Percentiles rank a stretch among this genome's conserved stretches.
These are phyloP conservation scores for Colletotrichum orchidophilum DNA, from an alignment of 2,329 filamentous ascomycete species.

Conservation along the genomic window DNA sequence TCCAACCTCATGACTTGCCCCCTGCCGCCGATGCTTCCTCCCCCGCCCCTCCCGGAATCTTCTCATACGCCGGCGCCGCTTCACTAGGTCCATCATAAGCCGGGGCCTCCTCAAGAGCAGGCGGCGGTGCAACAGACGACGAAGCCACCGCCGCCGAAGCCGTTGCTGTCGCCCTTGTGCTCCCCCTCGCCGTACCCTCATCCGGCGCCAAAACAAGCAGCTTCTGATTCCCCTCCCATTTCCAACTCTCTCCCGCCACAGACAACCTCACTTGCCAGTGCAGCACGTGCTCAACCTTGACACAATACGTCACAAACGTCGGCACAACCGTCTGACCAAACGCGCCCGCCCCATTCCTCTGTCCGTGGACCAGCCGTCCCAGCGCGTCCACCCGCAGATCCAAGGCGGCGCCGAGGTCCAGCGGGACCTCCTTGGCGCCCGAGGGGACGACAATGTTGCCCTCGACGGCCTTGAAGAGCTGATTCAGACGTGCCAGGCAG, in stretches of 20 bases:
- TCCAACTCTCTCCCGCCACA: not conserved
- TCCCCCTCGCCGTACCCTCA: not conserved
- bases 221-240: not conserved
- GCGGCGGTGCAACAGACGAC: not conserved
- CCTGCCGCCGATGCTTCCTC: not conserved
- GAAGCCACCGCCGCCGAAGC: not conserved
- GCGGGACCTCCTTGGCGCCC: not conserved
- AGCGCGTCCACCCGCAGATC: not conserved
- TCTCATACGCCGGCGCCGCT: conserved; percentile 13
- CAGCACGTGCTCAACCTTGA: not conserved
- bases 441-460: not conserved
- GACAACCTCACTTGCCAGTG: not conserved
- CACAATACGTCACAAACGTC: not conserved
- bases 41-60: not conserved
- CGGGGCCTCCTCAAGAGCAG: not conserved
- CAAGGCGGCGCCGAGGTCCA: conserved; percentile 8
- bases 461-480: not conserved
- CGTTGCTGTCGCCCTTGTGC: not conserved
- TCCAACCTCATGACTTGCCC: not conserved
- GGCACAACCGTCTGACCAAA: not conserved
- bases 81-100: conserved; percentile 2
- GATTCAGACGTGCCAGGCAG: not conserved
- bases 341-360: not conserved
- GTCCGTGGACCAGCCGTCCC: not conserved
- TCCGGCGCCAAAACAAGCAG: not conserved